Percentiles rank a stretch among this genome's conserved stretches.
phyloP scores from a whole-genome alignment of 2,329 filamentous ascomycete species.

The Diaporthe sp. region DNA sequence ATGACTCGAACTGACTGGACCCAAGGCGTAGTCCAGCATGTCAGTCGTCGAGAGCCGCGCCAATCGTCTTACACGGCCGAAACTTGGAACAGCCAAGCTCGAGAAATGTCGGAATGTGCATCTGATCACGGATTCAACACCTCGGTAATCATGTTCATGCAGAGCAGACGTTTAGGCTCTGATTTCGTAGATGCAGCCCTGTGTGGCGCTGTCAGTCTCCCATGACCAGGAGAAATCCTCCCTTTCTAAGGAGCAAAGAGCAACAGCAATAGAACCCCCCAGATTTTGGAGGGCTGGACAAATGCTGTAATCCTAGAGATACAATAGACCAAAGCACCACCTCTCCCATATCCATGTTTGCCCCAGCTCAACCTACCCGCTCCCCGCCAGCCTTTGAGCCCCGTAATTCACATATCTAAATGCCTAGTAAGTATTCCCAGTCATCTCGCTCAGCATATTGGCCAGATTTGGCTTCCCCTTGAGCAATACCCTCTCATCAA shows the following conservation, averaged over 20 bases:
- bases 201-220: background rate
- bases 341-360: background rate
- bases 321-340: conserved; percentile 33
- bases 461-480: conserved; percentile 77
- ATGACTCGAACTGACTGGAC: background rate
- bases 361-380: background rate
- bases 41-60: conserved; percentile 9
- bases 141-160: background rate
- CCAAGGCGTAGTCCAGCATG: background rate
- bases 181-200: background rate
- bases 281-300: background rate
- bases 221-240: background rate
- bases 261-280: background rate
- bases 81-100: conserved; percentile 24
- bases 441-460: conserved; percentile 83
- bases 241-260: background rate
- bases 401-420: background rate
- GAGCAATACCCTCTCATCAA: conserved; percentile 73
- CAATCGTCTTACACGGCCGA: conserved; percentile 27
- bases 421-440: conserved; percentile 47
- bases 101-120: conserved; percentile 11
- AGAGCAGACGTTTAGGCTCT: background rate
- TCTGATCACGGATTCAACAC: background rate
- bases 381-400: background rate
- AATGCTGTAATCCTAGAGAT: conserved; percentile 31